Percentiles rank a stretch among this genome's conserved stretches.
phyloP scores from a whole-genome alignment of 768 basidiomycete species.

The Kwoniella sp. region DNA sequence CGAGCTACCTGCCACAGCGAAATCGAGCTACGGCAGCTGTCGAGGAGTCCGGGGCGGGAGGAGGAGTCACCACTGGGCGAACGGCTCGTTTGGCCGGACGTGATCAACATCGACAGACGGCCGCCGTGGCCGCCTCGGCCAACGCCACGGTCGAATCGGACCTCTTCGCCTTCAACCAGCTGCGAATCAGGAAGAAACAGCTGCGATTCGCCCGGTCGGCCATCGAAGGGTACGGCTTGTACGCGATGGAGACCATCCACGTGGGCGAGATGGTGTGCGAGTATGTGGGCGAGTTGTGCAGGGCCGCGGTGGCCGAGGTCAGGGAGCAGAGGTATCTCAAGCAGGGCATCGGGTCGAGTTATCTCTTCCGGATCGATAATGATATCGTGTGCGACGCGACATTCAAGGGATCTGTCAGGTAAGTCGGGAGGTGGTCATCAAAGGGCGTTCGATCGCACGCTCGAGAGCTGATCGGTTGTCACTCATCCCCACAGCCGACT shows the following conservation, averaged over 20 bases:
- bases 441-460: not conserved
- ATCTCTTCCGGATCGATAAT: slow-evolving; percentile 95
- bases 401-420: slow-evolving; percentile 98
- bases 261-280: slow-evolving; percentile 98
- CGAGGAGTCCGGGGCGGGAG: slow-evolving; percentile 50
- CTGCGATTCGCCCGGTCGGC: slow-evolving; percentile 89
- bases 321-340: slow-evolving; percentile 95
- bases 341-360: slow-evolving; percentile 95
- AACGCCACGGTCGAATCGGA: slow-evolving; percentile 67
- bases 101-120: slow-evolving; percentile 75
- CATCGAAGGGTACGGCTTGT: slow-evolving; percentile 97
- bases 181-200: slow-evolving; percentile 96
- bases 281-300: slow-evolving; percentile 95
- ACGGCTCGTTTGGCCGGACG: slow-evolving; percentile 87
- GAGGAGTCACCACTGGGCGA: slow-evolving; percentile 55
- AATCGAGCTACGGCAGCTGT: slow-evolving; percentile 47
- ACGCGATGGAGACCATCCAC: slow-evolving; percentile 93
- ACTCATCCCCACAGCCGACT: slow-evolving; percentile 62
- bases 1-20: slow-evolving; percentile 79
- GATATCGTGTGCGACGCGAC: slow-evolving; percentile 98
- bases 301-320: slow-evolving; percentile 92
- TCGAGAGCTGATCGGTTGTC: no score
- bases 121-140: slow-evolving; percentile 45
- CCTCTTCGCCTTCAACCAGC: slow-evolving; percentile 86
- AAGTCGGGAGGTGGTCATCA: no score